A percentile compares a stretch with the other conserved stretches of the same genome.
Conservation (phyloP, 129 eudicot genomes). For the Pseudognaphalium luteoalbum region DNA sequence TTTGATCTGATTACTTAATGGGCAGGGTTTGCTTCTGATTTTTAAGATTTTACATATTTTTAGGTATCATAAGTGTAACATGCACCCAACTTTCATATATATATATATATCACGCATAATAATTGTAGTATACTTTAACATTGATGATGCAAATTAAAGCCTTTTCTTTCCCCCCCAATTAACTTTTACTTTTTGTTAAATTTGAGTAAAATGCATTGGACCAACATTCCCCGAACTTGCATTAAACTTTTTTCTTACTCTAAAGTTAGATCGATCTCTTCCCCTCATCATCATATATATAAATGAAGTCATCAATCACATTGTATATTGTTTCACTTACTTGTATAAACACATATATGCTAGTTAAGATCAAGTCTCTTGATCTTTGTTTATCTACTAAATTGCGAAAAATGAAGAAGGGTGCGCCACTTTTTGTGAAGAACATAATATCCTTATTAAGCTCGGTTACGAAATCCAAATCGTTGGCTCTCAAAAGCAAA, state of each 20-base stretch:
- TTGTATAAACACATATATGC: neutral
- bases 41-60: neutral
- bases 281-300: neutral
- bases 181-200: constrained; percentile 12
- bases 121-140: neutral
- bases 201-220: neutral
- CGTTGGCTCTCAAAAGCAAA: constrained; percentile 52
- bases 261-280: constrained; percentile 13
- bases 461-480: constrained; percentile 54
- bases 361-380: neutral
- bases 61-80: neutral
- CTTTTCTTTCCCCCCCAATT: constrained; percentile 3
- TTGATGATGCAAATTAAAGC: constrained; percentile 6
- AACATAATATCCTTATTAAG: constrained; percentile 43
- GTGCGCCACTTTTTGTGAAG: constrained; percentile 43
- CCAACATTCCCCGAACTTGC: constrained; percentile 19
- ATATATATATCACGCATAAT: too few species aligned
- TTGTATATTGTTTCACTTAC: neutral
- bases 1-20: constrained; percentile 26
- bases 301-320: neutral
- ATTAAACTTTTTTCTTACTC: neutral
- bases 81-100: neutral
- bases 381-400: neutral
- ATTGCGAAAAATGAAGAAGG: constrained; percentile 44
- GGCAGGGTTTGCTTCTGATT: constrained; percentile 31